Percentiles rank a stretch among this genome's conserved stretches.
These are phyloP conservation scores for Exserohilum rostratum DNA, from an alignment of 2,329 filamentous ascomycete genomes.

Conservation along the genomic window DNA sequence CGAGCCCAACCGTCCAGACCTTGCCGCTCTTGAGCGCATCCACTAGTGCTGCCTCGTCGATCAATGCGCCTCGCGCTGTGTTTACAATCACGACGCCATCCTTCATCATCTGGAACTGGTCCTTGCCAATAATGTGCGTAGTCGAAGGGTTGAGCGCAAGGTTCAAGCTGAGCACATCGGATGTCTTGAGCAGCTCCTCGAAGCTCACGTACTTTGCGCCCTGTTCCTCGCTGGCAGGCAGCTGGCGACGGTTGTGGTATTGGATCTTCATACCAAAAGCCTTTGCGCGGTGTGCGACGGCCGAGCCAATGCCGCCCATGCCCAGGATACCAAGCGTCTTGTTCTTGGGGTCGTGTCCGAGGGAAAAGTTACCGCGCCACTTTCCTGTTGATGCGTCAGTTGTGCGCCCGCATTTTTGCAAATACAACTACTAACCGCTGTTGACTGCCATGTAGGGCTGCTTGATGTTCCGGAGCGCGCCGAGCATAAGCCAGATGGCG, in stretches of 20 bases:
- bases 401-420: background rate
- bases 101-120: conserved; percentile 61
- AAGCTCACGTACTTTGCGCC: conserved; percentile 62
- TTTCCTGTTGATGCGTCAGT: conserved; percentile 38
- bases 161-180: conserved; percentile 63
- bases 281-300: conserved; percentile 55
- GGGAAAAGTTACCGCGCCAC: conserved; percentile 54
- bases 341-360: conserved; percentile 61
- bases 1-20: conserved; percentile 61
- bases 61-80: conserved; percentile 62
- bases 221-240: conserved; percentile 49
- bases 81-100: conserved; percentile 64
- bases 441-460: conserved; percentile 55
- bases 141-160: conserved; percentile 59
- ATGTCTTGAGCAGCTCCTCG: conserved; percentile 59
- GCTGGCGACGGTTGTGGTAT: conserved; percentile 61
- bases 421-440: conserved; percentile 41
- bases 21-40: conserved; percentile 60
- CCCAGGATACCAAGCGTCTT: conserved; percentile 63
- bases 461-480: conserved; percentile 58
- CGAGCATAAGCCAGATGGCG: conserved; percentile 59
- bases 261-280: conserved; percentile 64
- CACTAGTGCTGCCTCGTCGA: conserved; percentile 63
- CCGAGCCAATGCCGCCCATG: conserved; percentile 65
- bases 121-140: conserved; percentile 58